Percentiles rank a stretch among this genome's conserved stretches.
Conservation (phyloP, 257 asterid genomes). For the Solanum medicagineum region DNA sequence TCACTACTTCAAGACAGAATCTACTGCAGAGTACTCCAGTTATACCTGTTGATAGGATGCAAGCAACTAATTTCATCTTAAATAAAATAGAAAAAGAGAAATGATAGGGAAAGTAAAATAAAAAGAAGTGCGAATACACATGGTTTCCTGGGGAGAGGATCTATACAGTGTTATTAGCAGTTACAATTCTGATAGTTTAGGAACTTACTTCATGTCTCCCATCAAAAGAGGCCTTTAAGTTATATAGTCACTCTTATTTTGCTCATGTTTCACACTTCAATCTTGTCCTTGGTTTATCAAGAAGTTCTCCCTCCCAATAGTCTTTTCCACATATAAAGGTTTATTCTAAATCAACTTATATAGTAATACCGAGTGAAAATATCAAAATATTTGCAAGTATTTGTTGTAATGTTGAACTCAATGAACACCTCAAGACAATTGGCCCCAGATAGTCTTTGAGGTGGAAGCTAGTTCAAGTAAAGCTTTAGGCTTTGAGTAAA, state of each 20-base stretch:
- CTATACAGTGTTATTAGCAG: neutral
- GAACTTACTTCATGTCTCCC: neutral
- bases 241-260: neutral
- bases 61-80: neutral
- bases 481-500: neutral
- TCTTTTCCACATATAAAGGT: neutral
- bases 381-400: neutral
- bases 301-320: neutral
- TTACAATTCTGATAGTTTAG: neutral
- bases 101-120: neutral
- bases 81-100: neutral
- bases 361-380: neutral
- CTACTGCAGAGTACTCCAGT: conserved; percentile 85
- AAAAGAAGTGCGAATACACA: neutral
- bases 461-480: neutral
- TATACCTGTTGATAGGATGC: conserved; percentile 41
- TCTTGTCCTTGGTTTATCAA: neutral
- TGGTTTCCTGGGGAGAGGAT: neutral
- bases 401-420: neutral
- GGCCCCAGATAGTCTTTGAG: neutral
- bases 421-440: neutral
- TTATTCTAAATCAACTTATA: neutral
- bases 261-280: neutral
- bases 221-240: neutral
- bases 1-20: conserved; percentile 60